Evolutionary conservation across 129 eudicot species (phyloP).

Genomic region (Daucus carota): DNA sequence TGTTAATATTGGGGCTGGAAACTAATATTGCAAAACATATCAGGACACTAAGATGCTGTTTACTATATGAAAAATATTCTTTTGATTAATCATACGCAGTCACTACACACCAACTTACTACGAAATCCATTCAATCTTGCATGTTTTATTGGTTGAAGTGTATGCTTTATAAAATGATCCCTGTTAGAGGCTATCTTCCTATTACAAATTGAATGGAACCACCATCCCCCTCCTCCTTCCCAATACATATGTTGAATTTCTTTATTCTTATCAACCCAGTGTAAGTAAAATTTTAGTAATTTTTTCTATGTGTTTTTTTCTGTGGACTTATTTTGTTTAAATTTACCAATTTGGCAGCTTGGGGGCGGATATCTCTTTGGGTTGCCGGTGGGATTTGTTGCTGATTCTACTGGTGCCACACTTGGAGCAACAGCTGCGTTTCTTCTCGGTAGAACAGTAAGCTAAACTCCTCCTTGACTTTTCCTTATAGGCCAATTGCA

Average conservation of each 20-base stretch:
- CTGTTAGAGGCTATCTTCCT: not conserved
- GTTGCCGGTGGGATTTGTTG: constrained; percentile 77
- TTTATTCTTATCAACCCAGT: not conserved
- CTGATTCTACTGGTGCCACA: constrained; percentile 94
- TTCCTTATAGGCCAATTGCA: not conserved
- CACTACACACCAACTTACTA: not conserved
- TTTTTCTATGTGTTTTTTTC: not conserved
- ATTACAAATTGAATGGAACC: not conserved
- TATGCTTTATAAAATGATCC: not conserved
- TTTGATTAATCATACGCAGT: not conserved
- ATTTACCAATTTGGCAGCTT: constrained; percentile 42
- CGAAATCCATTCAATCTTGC: not conserved
- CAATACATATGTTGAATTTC: not conserved
- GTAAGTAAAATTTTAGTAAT: not conserved
- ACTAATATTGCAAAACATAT: not conserved
- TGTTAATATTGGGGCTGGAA: not conserved
- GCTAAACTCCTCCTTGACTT: not conserved
- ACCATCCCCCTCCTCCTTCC: not conserved
- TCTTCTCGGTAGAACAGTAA: constrained; percentile 89
- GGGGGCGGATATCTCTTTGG: constrained; percentile 99
- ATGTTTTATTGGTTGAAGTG: not conserved
- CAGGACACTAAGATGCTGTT: not conserved
- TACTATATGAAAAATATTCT: not conserved
- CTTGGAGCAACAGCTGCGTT: constrained; percentile 93
- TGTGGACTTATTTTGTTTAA: not conserved